A percentile compares a stretch with the other conserved stretches of the same genome.
phyloP scores from a whole-genome alignment of 441 rosid species.

The Eruca vesicaria region DNA sequence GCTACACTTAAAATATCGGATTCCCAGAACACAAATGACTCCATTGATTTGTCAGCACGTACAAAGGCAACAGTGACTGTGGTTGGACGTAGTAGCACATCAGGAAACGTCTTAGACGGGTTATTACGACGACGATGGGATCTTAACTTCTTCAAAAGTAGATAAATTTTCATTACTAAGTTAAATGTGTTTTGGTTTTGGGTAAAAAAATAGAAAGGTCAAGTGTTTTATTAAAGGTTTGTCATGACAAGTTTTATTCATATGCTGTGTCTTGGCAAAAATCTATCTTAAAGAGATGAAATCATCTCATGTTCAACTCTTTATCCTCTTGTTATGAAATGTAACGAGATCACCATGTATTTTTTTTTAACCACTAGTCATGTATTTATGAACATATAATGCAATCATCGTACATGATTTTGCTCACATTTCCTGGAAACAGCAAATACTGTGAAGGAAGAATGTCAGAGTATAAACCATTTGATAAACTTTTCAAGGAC shows the following conservation, averaged over 20 bases:
- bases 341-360: neutral
- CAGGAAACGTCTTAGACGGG: conserved; percentile 72
- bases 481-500: neutral
- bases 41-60: conserved; percentile 58
- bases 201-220: conserved; percentile 20
- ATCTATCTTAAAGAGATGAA: neutral
- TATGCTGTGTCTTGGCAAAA: neutral
- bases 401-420: neutral
- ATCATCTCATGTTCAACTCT: neutral
- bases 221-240: neutral
- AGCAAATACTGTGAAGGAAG: too few species aligned
- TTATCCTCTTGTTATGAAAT: too few species aligned
- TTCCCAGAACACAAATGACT: conserved; percentile 31
- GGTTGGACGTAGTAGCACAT: conserved; percentile 57
- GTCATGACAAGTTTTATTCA: neutral
- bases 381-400: neutral
- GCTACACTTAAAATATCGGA: conserved; percentile 32
- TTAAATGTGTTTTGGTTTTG: conserved; percentile 21
- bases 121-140: conserved; percentile 92
- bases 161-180: conserved; percentile 34
- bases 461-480: too few species aligned
- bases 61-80: conserved; percentile 81
- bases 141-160: conserved; percentile 66
- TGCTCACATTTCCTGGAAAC: too few species aligned
- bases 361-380: neutral